These are phyloP conservation scores for Aspergillus awamori DNA, from an alignment of 2,329 filamentous ascomycete species.

Conservation along the genomic window DNA sequence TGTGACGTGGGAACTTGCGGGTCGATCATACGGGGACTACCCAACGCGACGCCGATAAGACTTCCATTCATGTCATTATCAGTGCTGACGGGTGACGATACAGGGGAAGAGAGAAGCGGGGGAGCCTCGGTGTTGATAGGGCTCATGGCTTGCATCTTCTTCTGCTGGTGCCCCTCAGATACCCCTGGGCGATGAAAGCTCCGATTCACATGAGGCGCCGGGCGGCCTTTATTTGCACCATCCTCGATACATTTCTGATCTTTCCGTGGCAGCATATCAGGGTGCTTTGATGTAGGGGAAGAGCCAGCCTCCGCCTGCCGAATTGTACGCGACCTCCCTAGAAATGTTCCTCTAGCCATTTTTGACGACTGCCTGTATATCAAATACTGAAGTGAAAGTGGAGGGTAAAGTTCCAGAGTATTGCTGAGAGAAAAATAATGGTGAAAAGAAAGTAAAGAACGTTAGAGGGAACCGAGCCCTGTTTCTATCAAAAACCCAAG, in stretches of 20 bases:
- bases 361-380: background rate
- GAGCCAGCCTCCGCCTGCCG: constrained; percentile 34
- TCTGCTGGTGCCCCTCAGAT: constrained; percentile 23
- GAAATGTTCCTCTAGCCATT: constrained; percentile 36
- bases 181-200: constrained; percentile 27
- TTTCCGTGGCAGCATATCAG: constrained; percentile 36
- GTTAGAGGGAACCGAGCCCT: constrained; percentile 21
- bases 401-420: background rate
- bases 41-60: constrained; percentile 73
- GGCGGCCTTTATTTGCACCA: constrained; percentile 15
- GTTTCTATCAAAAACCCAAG: constrained; percentile 12
- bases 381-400: constrained; percentile 5
- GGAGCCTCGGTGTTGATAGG: constrained; percentile 26
- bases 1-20: constrained; percentile 21
- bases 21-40: constrained; percentile 60
- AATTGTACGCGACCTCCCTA: constrained; percentile 33
- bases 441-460: constrained; percentile 12
- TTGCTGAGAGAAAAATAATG: background rate
- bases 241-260: constrained; percentile 29
- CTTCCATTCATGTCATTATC: constrained; percentile 40
- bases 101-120: constrained; percentile 24
- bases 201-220: constrained; percentile 17
- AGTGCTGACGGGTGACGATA: constrained; percentile 19
- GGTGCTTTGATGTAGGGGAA: constrained; percentile 35
- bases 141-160: constrained; percentile 32